Evolutionary conservation across 2,329 filamentous ascomycete species (phyloP), one percentile per base, ranked within the genome.

Genomic region (Colletotrichum euphorbiae): DNA sequence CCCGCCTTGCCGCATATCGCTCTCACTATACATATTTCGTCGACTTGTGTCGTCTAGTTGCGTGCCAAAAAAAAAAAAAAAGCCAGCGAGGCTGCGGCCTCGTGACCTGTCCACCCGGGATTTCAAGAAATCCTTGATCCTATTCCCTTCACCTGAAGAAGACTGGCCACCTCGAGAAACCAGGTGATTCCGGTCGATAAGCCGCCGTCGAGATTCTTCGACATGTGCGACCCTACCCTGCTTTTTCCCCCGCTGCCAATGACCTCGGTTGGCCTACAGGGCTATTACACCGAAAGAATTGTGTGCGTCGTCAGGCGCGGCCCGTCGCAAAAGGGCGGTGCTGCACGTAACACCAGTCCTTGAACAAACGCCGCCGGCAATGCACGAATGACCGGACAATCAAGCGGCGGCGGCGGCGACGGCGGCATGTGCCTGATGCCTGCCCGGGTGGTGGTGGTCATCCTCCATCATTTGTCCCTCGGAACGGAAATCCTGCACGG

Each of bases 191-290:
- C 19, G 24, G n/a, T 24, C 50, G 51, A 57, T 57, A 67, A 64
- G 65, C 46, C 60, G 38, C 54, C 65, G 65, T 68, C 65, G 65
- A 59, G 54, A 65, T 64, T 31, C 15, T 19, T 67, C 45, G 38
- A 55, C 64, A 58, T 67, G 64, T 52, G 52, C 33, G 50, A 31
- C 24, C 21, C 50, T 46, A 13, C 63, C 24, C 24, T 24, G 24
- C 24, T 24, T 4, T 24, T 31, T 31, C 17, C 57, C 48, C 33
- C 45, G 57, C 33, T 33, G 57, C 31, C 21, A 42, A 5, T 5
- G 24, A 24, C 24, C n/a, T n/a, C n/a, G n/a, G n/a, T n/a, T n/a
- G n/a, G n/a, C n/a, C n/a, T 24, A 21, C 24, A 24, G 21, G 21
- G 2, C 24, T 24, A 5, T 31, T 19, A 63, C 45, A 52, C 64